Conservation (phyloP, 2,329 filamentous ascomycete species). For the Cladosporium sphaerospermum region DNA sequence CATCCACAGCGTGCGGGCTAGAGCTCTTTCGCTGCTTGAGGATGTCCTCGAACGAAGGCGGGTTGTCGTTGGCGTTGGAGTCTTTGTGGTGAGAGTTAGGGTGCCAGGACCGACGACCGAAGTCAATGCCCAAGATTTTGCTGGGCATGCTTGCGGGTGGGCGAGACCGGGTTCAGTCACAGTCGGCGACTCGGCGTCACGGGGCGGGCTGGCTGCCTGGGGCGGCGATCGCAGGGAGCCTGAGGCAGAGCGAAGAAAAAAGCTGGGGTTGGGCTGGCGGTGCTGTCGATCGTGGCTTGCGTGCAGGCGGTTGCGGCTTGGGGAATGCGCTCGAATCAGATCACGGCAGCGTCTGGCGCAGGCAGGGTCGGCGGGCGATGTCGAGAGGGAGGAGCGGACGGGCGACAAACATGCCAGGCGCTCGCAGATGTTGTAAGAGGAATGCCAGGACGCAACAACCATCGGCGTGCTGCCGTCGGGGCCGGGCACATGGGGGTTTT, state of each 20-base stretch:
- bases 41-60: constrained; percentile 10
- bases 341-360: no score
- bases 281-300: no score
- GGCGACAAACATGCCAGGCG: constrained; percentile 8
- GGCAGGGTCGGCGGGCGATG: no score
- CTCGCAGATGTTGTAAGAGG: background rate
- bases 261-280: constrained; percentile 1
- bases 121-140: constrained; percentile 29
- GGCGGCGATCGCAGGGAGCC: background rate
- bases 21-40: constrained; percentile 14
- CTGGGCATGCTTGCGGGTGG: constrained; percentile 23
- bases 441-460: background rate
- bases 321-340: constrained; percentile 3
- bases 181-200: background rate
- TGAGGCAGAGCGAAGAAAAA: constrained; percentile 3
- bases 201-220: background rate
- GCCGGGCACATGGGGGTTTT: constrained; percentile 7
- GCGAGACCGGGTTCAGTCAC: background rate
- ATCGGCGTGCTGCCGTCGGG: background rate
- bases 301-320: background rate
- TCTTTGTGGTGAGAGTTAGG: constrained; percentile 8
- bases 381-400: background rate
- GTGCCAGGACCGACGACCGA: constrained; percentile 15
- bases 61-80: constrained; percentile 8
- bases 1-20: constrained; percentile 13